These are phyloP conservation scores for Scheffersomyces stipitis DNA, from an alignment of 805 yeast species.

Conservation along the genomic window DNA sequence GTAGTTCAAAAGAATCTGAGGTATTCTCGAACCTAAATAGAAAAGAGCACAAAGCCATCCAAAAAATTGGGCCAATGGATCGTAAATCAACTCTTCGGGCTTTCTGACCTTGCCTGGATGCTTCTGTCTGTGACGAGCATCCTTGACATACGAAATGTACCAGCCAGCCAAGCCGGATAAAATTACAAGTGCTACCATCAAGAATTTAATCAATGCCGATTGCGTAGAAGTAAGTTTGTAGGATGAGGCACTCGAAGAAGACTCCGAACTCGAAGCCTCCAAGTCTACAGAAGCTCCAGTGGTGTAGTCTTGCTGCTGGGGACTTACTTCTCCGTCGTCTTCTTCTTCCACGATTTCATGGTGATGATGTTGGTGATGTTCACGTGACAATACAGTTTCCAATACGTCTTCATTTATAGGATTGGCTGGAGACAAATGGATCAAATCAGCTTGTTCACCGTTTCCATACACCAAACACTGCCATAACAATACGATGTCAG, in stretches of 20 bases:
- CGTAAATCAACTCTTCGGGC: slow-evolving; percentile 55
- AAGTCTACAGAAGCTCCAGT: slow-evolving; percentile 24
- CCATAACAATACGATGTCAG: slow-evolving; percentile 78
- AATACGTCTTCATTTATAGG: slow-evolving; percentile 73
- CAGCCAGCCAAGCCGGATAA: slow-evolving; percentile 86
- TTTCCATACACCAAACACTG: slow-evolving; percentile 83
- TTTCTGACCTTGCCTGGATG: slow-evolving; percentile 27
- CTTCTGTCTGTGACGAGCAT: slow-evolving; percentile 34
- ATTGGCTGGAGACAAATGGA: slow-evolving; percentile 85
- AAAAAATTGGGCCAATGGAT: slow-evolving; percentile 79
- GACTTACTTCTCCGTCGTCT: slow-evolving; percentile 29
- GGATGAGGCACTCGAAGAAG: not conserved
- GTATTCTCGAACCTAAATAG: slow-evolving; percentile 85
- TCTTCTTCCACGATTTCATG: slow-evolving; percentile 15
- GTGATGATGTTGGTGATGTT: slow-evolving; percentile 15
- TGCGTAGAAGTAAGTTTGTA: slow-evolving; percentile 17
- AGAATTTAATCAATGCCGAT: slow-evolving; percentile 27
- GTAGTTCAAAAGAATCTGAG: slow-evolving; percentile 85
- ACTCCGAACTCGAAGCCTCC: slow-evolving; percentile 2
- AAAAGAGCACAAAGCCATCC: slow-evolving; percentile 79
- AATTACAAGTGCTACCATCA: slow-evolving; percentile 67
- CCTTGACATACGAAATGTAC: slow-evolving; percentile 61
- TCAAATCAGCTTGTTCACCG: slow-evolving; percentile 61
- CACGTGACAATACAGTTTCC: slow-evolving; percentile 56
- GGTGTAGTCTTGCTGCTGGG: slow-evolving; percentile 18